Evolutionary conservation across 2,329 filamentous ascomycete species (phyloP), one percentile per base, ranked within the genome.

Genomic region (Neonectria hederae): DNA sequence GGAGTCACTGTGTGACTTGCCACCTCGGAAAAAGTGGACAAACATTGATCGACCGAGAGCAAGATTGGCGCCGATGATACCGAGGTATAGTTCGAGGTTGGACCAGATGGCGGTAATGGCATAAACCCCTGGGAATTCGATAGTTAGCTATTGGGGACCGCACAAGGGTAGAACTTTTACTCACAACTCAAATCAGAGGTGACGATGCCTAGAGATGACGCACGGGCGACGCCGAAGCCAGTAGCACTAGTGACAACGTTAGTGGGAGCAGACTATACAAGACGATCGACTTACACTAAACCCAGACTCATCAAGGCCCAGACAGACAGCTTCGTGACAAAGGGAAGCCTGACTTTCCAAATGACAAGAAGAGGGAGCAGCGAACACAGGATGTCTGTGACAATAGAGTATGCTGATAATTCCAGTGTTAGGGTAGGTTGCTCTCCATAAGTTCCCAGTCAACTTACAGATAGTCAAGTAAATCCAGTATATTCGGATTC

Each of bases 101-200:
- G 75, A 79, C 78, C 78, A 81, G 42, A 79, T 78, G 28, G 78
- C 79, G 1, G 76, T 74, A 11, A 77, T 75, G 40, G 71, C 73
- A 46, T 76, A 78, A 5, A 73, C 68, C 63, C 73, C 77, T 78
- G 14, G 19, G 11, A 19, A 2, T 24, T 19, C 42, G 22, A 10
- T 6, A 19, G 40, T 59, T 8, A 42, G 14, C 17, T 7, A 4
- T 19, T 28, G n/a, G n/a, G 8, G 2, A 11, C 1, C 0, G 7
- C 11, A 13, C 2, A 5, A 6, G 6, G 1, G 46, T 38, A 22
- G 26, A 1, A 6, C 2, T 1, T 43, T 40, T 3, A 30, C 69
- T 69, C 43, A 68, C 69, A 72, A 19, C 69, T 72, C 26, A 72
- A 40, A 21, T 72, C 69, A 19, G 68, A 65, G 13, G 69, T 72